phyloP scores from a whole-genome alignment of 345 rosid genomes.

The Camelina laxa region DNA sequence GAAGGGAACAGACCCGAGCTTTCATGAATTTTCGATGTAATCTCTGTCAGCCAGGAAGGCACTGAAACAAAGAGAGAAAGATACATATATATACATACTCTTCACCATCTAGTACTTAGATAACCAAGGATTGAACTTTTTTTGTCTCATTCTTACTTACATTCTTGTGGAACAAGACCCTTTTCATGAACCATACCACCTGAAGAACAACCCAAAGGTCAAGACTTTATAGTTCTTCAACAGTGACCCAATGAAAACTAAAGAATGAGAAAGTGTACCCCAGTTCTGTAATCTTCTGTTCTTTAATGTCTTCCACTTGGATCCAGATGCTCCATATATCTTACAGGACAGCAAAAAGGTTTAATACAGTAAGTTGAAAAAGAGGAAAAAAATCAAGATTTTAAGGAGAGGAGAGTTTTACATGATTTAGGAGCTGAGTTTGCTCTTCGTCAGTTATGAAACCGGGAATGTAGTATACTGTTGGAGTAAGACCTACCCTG shows the following conservation, averaged over 20 bases:
- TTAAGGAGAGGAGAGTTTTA: constrained; percentile 14
- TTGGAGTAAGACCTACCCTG: constrained; percentile 65
- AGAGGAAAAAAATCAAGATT: background rate
- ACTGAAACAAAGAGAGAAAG: constrained; percentile 54
- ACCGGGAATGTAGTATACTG: constrained; percentile 67
- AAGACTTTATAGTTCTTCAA: constrained; percentile 7
- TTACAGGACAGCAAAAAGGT: constrained; percentile 31
- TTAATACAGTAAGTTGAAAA: background rate
- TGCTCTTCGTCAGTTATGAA: constrained; percentile 67
- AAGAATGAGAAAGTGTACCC: constrained; percentile 50
- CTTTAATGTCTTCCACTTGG: constrained; percentile 88
- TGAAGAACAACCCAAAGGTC: constrained; percentile 41
- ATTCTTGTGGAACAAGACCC: constrained; percentile 87
- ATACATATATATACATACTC: background rate
- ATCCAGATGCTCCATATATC: constrained; percentile 71
- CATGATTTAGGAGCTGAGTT: constrained; percentile 61
- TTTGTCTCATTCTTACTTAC: constrained; percentile 50
- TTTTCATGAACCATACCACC: constrained; percentile 98
- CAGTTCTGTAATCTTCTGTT: constrained; percentile 91
- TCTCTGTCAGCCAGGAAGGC: constrained; percentile 71
- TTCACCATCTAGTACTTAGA: background rate
- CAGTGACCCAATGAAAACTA: background rate
- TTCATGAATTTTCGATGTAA: constrained; percentile 62
- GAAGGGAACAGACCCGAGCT: constrained; percentile 75
- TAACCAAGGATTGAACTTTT: background rate